Evolutionary conservation across 352 stramenopile species (phyloP).

Genomic region (Elongisporangium anandrum): DNA sequence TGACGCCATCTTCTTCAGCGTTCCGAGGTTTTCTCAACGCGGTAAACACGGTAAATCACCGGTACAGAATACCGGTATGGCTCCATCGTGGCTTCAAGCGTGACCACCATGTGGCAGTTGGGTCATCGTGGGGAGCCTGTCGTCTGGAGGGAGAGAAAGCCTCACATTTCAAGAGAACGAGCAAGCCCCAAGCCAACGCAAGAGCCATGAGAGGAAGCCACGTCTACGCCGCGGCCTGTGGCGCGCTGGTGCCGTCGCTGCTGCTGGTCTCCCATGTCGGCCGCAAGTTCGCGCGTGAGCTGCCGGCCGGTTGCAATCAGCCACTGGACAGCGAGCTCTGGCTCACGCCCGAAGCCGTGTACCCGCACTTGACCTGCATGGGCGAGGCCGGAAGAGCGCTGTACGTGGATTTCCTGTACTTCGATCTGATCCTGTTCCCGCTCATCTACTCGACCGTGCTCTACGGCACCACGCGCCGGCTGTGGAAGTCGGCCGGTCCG

Average conservation of each 20-base stretch:
- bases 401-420: slow-evolving; percentile 38
- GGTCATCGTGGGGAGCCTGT: background rate
- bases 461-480: slow-evolving; percentile 16
- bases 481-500: slow-evolving; percentile 15
- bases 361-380: slow-evolving; percentile 35
- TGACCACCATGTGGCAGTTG: background rate
- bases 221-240: slow-evolving; percentile 17
- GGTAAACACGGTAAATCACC: background rate
- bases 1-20: too few species aligned
- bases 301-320: slow-evolving; percentile 28
- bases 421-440: slow-evolving; percentile 46
- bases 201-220: background rate
- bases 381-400: slow-evolving; percentile 19
- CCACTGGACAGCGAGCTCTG: slow-evolving; percentile 32
- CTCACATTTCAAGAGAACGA: background rate
- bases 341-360: slow-evolving; percentile 18
- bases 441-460: slow-evolving; percentile 35
- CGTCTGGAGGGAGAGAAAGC: background rate
- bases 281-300: slow-evolving; percentile 20
- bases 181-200: too few species aligned
- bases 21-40: background rate
- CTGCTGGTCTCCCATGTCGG: slow-evolving; percentile 28
- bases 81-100: background rate
- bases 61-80: background rate
- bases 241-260: slow-evolving; percentile 30